Percentiles rank a stretch among this genome's conserved stretches.
Conservation (phyloP, 192 early-diverging fungal genomes). For the Glomus cerebriforme region DNA sequence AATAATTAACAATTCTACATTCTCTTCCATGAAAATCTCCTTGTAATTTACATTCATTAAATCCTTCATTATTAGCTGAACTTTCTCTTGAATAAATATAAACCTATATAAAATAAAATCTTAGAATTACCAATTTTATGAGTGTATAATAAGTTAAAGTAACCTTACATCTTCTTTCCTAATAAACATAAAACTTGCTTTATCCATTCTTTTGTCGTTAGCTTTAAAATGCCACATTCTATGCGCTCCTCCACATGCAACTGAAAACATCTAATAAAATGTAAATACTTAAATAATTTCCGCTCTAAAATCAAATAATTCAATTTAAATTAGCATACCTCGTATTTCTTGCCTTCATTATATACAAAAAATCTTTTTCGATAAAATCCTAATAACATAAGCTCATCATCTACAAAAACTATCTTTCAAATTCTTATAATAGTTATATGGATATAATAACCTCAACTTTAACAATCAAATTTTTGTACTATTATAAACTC, state of each 20-base stretch:
- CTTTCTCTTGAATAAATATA: constrained; percentile 48
- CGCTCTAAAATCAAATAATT: not conserved
- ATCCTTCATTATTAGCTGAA: constrained; percentile 41
- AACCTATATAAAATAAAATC: constrained; percentile 34
- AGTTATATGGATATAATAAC: not conserved
- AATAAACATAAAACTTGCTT: constrained; percentile 60
- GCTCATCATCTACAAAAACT: constrained; percentile 50
- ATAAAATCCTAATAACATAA: constrained; percentile 72
- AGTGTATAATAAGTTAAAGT: not conserved
- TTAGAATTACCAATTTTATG: not conserved
- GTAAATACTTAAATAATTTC: not conserved
- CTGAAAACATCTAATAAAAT: constrained; percentile 52
- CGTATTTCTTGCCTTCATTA: constrained; percentile 67
- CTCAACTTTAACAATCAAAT: not conserved
- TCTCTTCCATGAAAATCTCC: constrained; percentile 66
- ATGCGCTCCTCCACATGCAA: constrained; percentile 75
- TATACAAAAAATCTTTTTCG: constrained; percentile 70
- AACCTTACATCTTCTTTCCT: constrained; percentile 52
- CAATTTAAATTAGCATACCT: constrained; percentile 39
- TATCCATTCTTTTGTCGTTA: constrained; percentile 48
- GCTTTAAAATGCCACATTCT: constrained; percentile 69
- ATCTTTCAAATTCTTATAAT: constrained; percentile 8
- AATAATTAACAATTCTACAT: constrained; percentile 41
- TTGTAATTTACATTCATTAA: constrained; percentile 61
- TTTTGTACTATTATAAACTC: not conserved